phyloP scores from a whole-genome alignment of 2,329 filamentous ascomycete species.

The Alternaria rosae region DNA sequence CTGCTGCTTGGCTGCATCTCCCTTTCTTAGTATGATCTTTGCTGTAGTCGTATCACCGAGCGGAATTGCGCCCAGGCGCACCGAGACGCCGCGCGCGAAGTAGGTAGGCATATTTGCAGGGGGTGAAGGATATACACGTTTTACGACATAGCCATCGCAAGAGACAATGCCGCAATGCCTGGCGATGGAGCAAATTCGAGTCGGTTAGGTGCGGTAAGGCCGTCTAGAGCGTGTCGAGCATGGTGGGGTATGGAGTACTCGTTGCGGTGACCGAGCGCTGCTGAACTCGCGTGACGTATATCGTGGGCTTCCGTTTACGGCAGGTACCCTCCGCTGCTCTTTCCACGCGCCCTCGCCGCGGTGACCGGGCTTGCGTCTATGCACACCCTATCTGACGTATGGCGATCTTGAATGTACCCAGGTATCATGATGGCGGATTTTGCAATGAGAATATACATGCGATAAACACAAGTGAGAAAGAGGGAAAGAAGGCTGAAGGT shows the following conservation, averaged over 20 bases:
- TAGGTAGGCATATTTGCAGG: slow-evolving; percentile 42
- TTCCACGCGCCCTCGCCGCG: neutral
- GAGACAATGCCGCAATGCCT: neutral
- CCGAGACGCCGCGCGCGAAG: slow-evolving; percentile 33
- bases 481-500: neutral
- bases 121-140: neutral
- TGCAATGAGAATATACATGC: neutral
- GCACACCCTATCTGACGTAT: neutral
- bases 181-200: neutral
- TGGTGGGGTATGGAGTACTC: neutral
- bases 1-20: slow-evolving; percentile 26
- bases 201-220: neutral
- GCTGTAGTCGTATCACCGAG: slow-evolving; percentile 39
- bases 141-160: neutral
- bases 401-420: neutral
- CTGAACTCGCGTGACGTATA: slow-evolving; percentile 22
- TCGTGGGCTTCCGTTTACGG: slow-evolving; percentile 13
- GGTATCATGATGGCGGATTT: neutral
- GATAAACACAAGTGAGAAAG: neutral
- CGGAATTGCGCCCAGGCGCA: slow-evolving; percentile 32
- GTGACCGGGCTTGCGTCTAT: neutral
- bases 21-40: slow-evolving; percentile 31
- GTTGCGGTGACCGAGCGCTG: slow-evolving; percentile 11
- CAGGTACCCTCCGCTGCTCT: slow-evolving; percentile 18
- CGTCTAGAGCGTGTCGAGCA: slow-evolving; percentile 5